Evolutionary conservation across 169 alveolate genomes (phyloP), one percentile per base, ranked within the genome.

Genomic region (Cryptosporidium muris): DNA sequence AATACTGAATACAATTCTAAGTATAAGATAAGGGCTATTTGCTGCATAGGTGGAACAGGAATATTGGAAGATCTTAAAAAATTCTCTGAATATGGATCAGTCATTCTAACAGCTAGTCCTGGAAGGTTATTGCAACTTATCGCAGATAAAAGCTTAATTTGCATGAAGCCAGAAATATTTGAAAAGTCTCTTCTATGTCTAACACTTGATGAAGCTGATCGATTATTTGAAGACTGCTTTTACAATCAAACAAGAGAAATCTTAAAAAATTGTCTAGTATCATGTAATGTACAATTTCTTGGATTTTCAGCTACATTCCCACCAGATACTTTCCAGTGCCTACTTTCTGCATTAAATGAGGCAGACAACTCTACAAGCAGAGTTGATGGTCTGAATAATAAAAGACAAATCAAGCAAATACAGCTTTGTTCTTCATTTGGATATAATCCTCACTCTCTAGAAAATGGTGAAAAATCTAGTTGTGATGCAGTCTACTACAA

Each of bases 221-320:
- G 88, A 8, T 80, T 89, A n/a, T 53, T 89, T 37, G 88, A 81
- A 9, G 67, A 67, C 42, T 89, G 81, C 58, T 89, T 89, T 68
- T 60, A 60, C 38, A 42, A 66, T 47, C 88, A 66, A 16, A 67
- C 66, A 3, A 37, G 11, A 42, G 34, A 40, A 14, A 34, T 49
- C 36, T 65, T 51, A 48, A 63, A 56, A 9, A 36, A 47, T 12
- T 56, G 68, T 74, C 16, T 80, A 60, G 34, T 56, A 16, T 65
- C 52, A 2, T 58, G 67, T 4, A 43, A n/a, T 40, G 37, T 62
- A 36, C 92, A 81, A 45, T 56, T 89, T 40, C 12, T 82, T 37
- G 92, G 91, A 11, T 67, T 52, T 63, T 89, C 92, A 38, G 92
- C 92, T 5, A 89, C 92, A 8, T 89, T 89, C 67, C 89, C 92